Evolutionary conservation across 2,329 filamentous ascomycete genomes (phyloP).

Genomic region (Catunica adiposa): DNA sequence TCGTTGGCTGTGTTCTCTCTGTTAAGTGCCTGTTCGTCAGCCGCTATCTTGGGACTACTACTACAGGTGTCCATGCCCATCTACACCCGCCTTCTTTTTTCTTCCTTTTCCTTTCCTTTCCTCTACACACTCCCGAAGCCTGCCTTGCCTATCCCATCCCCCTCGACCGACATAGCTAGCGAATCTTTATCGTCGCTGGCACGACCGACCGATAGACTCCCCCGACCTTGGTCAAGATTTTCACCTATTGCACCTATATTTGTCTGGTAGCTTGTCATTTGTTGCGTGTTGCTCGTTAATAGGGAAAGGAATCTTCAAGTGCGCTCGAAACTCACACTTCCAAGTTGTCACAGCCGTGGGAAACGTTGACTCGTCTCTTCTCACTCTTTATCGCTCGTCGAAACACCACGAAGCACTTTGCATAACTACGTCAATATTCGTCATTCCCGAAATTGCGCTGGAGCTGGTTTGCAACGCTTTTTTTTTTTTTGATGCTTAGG

Average conservation of each 20-base stretch:
- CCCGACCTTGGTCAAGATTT: neutral
- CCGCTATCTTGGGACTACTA: neutral
- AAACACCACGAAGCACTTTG: neutral
- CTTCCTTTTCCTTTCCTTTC: neutral
- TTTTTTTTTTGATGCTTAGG: conserved; percentile 8
- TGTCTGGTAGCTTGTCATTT: too few species aligned
- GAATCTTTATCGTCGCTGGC: conserved; percentile 1
- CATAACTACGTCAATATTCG: neutral
- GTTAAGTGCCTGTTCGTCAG: neutral
- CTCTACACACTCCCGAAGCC: conserved; percentile 1
- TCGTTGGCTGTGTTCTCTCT: neutral
- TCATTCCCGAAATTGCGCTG: conserved; percentile 1
- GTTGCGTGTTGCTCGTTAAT: neutral
- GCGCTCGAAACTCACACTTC: conserved; percentile 4
- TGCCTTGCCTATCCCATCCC: conserved; percentile 4
- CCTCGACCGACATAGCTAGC: conserved; percentile 1
- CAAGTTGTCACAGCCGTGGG: conserved; percentile 8
- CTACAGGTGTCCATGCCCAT: neutral
- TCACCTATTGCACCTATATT: neutral
- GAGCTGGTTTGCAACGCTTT: conserved; percentile 10
- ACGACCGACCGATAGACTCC: neutral
- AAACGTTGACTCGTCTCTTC: conserved; percentile 11
- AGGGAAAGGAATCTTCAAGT: conserved; percentile 1
- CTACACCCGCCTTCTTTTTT: neutral
- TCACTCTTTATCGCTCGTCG: conserved; percentile 5